Evolutionary conservation across 129 eudicot genomes (phyloP), one percentile per base, ranked within the genome.

Genomic region (Daucus carota): DNA sequence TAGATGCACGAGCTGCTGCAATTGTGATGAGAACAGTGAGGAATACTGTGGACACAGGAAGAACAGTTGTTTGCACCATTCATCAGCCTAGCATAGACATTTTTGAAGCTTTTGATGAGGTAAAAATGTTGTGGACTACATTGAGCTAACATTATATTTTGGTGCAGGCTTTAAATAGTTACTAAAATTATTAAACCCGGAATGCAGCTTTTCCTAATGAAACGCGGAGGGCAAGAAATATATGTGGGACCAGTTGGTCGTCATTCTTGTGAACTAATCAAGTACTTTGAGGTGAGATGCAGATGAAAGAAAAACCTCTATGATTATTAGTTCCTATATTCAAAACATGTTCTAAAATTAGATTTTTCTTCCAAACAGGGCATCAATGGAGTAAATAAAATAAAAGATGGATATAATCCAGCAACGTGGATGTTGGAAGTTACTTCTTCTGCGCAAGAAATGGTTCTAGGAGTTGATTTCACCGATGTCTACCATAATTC

Each of bases 191-290:
- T 71, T 22, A 54, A 40, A 28, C 46, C 40, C 41, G 71, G 29
- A 5, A 69, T 84, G 80, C 87, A 92, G 97, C 78, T 92, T 29
- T 86, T 92, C 77, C 81, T 92, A 79, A 82, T 92, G 93, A 89
- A 92, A 84, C 84, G 96, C 17, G 97, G 97, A 62, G 97, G 97
- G 32, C 80, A 84, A 80, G 96, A 89, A 74, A 78, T 92, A 62
- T 92, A 89, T 47, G 97, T 85, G 20, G 97, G 97, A 70, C 92
- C 96, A 40, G 79, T 92, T 6, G 97, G 97, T 78, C 92, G 80
- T 29, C 91, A 92, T 63, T 92, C 97, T 46, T 76, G 91, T 72
- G 79, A 87, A 5, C 71, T 92, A 78, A 88, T 89, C 76, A 78
- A 84, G 78, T 89, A 92, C 80, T 92, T 89, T 65, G 90, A 92